Base-by-base conservation (phyloP, 805 yeast genomes). In the Maudiozyma pseudohumilis region DNA sequence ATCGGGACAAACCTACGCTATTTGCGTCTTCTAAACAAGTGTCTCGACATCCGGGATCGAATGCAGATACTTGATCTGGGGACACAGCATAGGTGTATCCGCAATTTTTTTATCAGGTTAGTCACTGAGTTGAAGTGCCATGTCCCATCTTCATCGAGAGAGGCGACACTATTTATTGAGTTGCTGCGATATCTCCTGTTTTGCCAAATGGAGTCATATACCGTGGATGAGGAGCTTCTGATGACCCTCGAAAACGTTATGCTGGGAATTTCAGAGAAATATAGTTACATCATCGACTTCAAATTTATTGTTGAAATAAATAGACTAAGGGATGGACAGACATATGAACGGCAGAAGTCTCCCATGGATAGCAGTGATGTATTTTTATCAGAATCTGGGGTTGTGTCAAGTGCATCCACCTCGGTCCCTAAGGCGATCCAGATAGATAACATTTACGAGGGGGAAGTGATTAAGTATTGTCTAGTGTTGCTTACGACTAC, bases 351-450 rank as follows among this genome's bases (percentile, higher is more conserved):
- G n/a, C n/a, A n/a, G n/a, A n/a, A n/a, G n/a, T n/a, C n/a, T n/a
- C n/a, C n/a, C n/a, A n/a, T n/a, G n/a, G n/a, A n/a, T n/a, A n/a
- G n/a, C n/a, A n/a, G n/a, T n/a, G n/a, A n/a, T n/a, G n/a, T n/a
- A n/a, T n/a, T n/a, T n/a, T n/a, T n/a, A n/a, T n/a, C n/a, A n/a
- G n/a, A n/a, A n/a, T n/a, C n/a, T n/a, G n/a, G n/a, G n/a, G n/a
- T n/a, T n/a, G n/a, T n/a, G n/a, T n/a, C n/a, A n/a, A n/a, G n/a
- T n/a, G n/a, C n/a, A n/a, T n/a, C n/a, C n/a, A n/a, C n/a, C n/a
- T n/a, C n/a, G n/a, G 38, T 49, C n/a, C 57, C 60, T 1, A 43
- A 52, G 29, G 40, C 56, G 5, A 45, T 53, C 10, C 38, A 32
- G 13, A 47, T 55, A 11, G 35, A 39, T 6, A 48, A 48, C 38